phyloP scores from a whole-genome alignment of 108 stramenopile genomes.

The Nitzschia inconspicua region DNA sequence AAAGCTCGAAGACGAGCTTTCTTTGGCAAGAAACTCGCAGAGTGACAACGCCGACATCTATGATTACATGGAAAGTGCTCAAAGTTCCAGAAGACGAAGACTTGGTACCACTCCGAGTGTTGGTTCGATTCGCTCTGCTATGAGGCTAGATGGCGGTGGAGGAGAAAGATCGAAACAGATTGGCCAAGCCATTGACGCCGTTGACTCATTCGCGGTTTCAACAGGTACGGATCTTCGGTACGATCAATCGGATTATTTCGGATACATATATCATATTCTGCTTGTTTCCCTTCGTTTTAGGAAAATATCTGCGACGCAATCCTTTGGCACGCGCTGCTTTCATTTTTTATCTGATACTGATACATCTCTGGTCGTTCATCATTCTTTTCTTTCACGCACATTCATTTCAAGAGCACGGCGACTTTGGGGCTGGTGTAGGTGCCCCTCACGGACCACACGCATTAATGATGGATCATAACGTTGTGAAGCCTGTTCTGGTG shows the following conservation, averaged over 20 bases:
- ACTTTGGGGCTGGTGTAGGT: slow-evolving; percentile 15
- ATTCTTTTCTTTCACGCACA: slow-evolving; percentile 83
- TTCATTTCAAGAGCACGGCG: slow-evolving; percentile 51
- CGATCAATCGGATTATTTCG: neutral
- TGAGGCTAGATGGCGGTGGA: slow-evolving; percentile 58
- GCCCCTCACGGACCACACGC: slow-evolving; percentile 43
- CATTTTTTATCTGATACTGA: slow-evolving; percentile 63
- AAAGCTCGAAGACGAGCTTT: slow-evolving; percentile 54
- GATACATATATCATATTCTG: neutral
- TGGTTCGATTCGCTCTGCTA: slow-evolving; percentile 64
- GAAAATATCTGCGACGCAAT: slow-evolving; percentile 65
- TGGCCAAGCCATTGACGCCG: slow-evolving; percentile 61
- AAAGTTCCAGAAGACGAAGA: neutral
- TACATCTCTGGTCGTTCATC: slow-evolving; percentile 83
- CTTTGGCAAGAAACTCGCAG: neutral
- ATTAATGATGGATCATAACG: slow-evolving; percentile 27
- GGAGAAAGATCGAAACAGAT: slow-evolving; percentile 62
- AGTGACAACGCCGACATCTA: neutral
- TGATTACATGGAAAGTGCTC: slow-evolving; percentile 16
- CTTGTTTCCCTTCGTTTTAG: slow-evolving; percentile 10
- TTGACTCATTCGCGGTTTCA: slow-evolving; percentile 65
- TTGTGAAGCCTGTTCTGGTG: no score
- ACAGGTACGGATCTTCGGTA: slow-evolving; percentile 25
- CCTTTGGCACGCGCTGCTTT: slow-evolving; percentile 71
- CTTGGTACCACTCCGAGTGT: slow-evolving; percentile 19